Evolutionary conservation across 192 early-diverging fungal genomes (phyloP).

Genomic region (Piromyces finnis): DNA sequence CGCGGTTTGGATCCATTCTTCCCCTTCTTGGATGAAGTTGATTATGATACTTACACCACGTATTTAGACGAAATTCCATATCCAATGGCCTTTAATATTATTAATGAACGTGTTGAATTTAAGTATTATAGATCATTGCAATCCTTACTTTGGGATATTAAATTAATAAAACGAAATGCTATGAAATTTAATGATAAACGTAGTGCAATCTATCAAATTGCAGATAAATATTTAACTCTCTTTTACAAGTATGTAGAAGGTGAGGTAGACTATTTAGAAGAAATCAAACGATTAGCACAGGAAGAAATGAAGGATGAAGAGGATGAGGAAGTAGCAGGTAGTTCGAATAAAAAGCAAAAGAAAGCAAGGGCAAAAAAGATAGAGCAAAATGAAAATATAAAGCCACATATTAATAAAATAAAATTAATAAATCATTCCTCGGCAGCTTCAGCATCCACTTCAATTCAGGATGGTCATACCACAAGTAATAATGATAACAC

Average conservation of each 20-base stretch:
- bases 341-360: too few species aligned
- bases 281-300: background rate
- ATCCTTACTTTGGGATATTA: conserved; percentile 49
- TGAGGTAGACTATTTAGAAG: background rate
- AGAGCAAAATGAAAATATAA: too few species aligned
- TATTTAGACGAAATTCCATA: conserved; percentile 48
- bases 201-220: background rate
- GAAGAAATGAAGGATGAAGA: background rate
- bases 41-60: conserved; percentile 34
- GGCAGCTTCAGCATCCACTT: too few species aligned
- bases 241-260: background rate
- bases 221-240: background rate
- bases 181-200: conserved; percentile 35
- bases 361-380: too few species aligned
- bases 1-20: conserved; percentile 15
- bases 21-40: conserved; percentile 43
- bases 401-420: too few species aligned
- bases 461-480: too few species aligned
- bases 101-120: conserved; percentile 29
- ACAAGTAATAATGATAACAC: too few species aligned
- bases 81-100: conserved; percentile 46
- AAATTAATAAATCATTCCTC: too few species aligned
- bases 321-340: background rate
- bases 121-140: conserved; percentile 33
- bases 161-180: conserved; percentile 43